A percentile compares a stretch with the other conserved stretches of the same genome.
These are phyloP conservation scores for Entophlyctis helioformis DNA, from an alignment of 192 early-diverging fungal genomes.

Conservation along the genomic window DNA sequence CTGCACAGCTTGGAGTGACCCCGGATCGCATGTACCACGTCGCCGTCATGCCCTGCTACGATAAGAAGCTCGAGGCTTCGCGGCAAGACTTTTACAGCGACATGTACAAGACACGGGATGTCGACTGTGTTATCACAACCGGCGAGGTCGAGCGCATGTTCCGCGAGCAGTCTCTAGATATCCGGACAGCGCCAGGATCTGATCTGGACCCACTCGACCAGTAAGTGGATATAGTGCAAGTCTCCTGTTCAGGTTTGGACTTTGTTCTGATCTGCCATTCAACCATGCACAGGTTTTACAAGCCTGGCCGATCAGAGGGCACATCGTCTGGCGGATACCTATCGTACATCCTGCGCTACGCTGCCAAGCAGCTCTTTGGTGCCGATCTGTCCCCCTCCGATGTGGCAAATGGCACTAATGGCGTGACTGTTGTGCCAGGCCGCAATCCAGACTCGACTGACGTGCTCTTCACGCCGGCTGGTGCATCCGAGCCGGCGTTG, in stretches of 20 bases:
- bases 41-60: conserved; percentile 95
- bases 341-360: conserved; percentile 76
- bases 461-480: conserved; percentile 17
- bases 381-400: conserved; percentile 48
- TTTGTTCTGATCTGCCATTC: too few relatives aligned
- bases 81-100: conserved; percentile 82
- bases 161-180: conserved; percentile 33
- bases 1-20: conserved; percentile 38
- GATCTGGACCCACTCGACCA: conserved; percentile 41
- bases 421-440: conserved; percentile 54
- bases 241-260: too few relatives aligned
- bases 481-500: conserved; percentile 41
- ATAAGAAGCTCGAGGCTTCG: conserved; percentile 97
- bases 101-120: conserved; percentile 72
- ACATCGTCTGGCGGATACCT: conserved; percentile 85
- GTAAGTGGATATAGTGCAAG: too few relatives aligned
- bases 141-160: conserved; percentile 87
- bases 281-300: too few relatives aligned
- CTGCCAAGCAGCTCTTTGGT: conserved; percentile 67
- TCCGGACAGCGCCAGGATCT: conserved; percentile 36
- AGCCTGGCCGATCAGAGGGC: too few relatives aligned
- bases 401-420: conserved; percentile 24
- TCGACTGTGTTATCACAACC: conserved; percentile 93
- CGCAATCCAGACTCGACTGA: conserved; percentile 75
- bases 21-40: conserved; percentile 86